Conservation (phyloP, 257 asterid genomes). For the Apocynum venetum region DNA sequence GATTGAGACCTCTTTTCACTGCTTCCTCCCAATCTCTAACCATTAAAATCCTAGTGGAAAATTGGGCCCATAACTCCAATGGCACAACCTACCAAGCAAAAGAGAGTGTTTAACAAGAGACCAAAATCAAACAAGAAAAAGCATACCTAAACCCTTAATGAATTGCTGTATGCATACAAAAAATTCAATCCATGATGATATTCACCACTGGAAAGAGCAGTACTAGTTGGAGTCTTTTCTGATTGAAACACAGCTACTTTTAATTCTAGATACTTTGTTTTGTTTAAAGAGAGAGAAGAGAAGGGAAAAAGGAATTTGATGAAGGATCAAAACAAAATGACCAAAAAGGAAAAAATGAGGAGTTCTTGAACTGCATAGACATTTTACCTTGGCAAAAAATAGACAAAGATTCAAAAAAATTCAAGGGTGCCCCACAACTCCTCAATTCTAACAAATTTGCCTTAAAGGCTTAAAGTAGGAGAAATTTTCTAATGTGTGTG, state of each 20-base stretch:
- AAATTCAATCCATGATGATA: neutral
- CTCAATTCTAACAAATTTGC: constrained; percentile 4
- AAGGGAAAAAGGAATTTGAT: neutral
- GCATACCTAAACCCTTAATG: constrained; percentile 27
- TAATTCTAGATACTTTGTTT: neutral
- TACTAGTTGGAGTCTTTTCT: constrained; percentile 4
- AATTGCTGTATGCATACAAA: constrained; percentile 8
- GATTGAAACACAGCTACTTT: neutral
- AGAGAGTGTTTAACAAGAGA: constrained; percentile 28
- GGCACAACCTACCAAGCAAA: constrained; percentile 42
- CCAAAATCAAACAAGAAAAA: constrained; percentile 11
- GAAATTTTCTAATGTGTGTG: constrained; percentile 16
- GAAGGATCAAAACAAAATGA: neutral
- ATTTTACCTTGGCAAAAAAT: neutral
- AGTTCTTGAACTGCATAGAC: neutral
- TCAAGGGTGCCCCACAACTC: constrained; percentile 5
- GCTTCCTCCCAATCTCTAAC: constrained; percentile 17
- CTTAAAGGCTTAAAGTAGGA: constrained; percentile 18
- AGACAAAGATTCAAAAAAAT: constrained; percentile 1
- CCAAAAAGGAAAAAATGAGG: no score
- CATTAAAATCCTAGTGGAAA: constrained; percentile 44
- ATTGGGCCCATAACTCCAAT: constrained; percentile 54
- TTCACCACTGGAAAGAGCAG: neutral
- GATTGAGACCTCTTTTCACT: constrained; percentile 20
- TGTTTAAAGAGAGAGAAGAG: neutral